Evolutionary conservation across 1,139 yeast species (phyloP).

Genomic region (Suhomyces ambrosiae): DNA sequence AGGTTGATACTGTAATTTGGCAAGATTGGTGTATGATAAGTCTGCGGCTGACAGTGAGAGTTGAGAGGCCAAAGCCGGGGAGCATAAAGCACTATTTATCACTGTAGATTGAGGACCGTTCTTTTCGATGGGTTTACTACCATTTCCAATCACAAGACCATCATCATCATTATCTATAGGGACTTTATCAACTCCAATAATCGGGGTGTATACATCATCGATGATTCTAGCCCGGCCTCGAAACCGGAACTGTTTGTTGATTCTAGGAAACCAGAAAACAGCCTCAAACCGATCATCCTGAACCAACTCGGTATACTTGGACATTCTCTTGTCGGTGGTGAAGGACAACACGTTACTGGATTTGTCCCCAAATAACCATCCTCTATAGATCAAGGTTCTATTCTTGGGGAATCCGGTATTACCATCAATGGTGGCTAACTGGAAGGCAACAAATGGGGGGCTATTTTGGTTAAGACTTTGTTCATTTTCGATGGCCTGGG

Average conservation of each 20-base stretch:
- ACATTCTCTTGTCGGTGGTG: conserved; percentile 72
- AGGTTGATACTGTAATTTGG: conserved; percentile 33
- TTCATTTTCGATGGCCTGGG: conserved; percentile 51
- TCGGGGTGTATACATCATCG: conserved; percentile 37
- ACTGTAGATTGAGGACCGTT: conserved; percentile 15
- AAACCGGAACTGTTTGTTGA: conserved; percentile 70
- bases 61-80: conserved; percentile 25
- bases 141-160: conserved; percentile 6
- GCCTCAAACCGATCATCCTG: conserved; percentile 66
- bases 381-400: conserved; percentile 72
- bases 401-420: conserved; percentile 58
- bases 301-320: conserved; percentile 57
- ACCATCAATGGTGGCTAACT: conserved; percentile 66
- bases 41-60: conserved; percentile 18
- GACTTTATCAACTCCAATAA: conserved; percentile 31
- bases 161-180: conserved; percentile 1
- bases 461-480: conserved; percentile 29
- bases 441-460: conserved; percentile 58
- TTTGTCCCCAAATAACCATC: conserved; percentile 71
- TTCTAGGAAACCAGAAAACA: conserved; percentile 66
- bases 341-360: conserved; percentile 68
- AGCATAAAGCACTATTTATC: conserved; percentile 26
- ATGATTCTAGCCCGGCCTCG: conserved; percentile 62
- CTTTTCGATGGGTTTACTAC: too few species aligned
- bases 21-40: conserved; percentile 33